phyloP scores from a whole-genome alignment of 768 basidiomycete genomes.

The Boletales sp. region DNA sequence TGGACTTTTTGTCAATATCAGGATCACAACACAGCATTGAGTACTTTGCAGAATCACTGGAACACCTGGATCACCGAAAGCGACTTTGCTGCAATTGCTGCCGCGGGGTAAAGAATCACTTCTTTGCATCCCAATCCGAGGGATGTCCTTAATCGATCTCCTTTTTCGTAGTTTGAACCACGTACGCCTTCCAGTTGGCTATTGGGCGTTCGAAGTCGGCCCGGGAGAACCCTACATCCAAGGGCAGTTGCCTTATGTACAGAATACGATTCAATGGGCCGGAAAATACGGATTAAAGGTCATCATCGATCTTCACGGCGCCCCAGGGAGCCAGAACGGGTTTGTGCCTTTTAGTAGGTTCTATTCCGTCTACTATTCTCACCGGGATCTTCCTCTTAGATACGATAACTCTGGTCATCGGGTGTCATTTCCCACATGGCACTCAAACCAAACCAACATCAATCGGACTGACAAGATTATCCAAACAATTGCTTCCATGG shows the following conservation, averaged over 20 bases:
- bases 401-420: constrained; percentile 81
- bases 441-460: constrained; percentile 60
- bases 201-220: constrained; percentile 84
- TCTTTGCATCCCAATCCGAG: neutral
- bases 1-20: constrained; percentile 74
- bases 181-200: constrained; percentile 82
- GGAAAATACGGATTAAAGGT: constrained; percentile 67
- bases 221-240: constrained; percentile 75
- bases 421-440: constrained; percentile 62
- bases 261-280: constrained; percentile 70
- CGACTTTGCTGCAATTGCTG: constrained; percentile 73
- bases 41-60: constrained; percentile 66
- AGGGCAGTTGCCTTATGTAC: constrained; percentile 70
- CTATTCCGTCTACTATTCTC: neutral
- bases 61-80: constrained; percentile 78
- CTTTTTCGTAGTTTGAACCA: constrained; percentile 62
- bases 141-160: constrained; percentile 1
- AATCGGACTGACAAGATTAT: constrained; percentile 65
- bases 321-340: constrained; percentile 85
- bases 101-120: constrained; percentile 53
- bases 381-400: constrained; percentile 32
- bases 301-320: constrained; percentile 77
- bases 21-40: constrained; percentile 43
- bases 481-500: constrained; percentile 57
- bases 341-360: constrained; percentile 25